Percentiles rank a stretch among this genome's conserved stretches.
Evolutionary conservation across 2,329 filamentous ascomycete species (phyloP).

Genomic region (Cladosporium sp.): DNA sequence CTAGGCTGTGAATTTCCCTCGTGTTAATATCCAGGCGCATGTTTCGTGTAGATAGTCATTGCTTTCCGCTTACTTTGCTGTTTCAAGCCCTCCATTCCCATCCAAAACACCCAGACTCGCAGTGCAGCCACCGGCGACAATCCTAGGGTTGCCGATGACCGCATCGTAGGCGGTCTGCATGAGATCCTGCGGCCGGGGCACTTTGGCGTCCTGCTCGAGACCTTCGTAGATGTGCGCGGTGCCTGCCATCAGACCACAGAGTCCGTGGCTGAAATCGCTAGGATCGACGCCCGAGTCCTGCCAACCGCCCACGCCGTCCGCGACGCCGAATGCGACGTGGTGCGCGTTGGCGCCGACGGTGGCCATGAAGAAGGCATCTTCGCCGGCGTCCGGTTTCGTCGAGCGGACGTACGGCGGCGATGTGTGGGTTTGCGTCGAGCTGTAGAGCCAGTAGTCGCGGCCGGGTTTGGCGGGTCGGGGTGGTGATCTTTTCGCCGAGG

Average conservation of each 20-base stretch:
- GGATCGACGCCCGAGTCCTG: conserved; percentile 88
- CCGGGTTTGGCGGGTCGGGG: conserved; percentile 46
- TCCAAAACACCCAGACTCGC: conserved; percentile 80
- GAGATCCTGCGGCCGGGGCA: conserved; percentile 55
- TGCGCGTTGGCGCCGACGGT: conserved; percentile 64
- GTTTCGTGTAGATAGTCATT: conserved; percentile 2
- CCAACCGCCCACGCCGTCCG: conserved; percentile 96
- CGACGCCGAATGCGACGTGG: conserved; percentile 78
- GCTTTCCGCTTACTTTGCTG: conserved; percentile 65
- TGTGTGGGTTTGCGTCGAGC: conserved; percentile 28
- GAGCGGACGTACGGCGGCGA: conserved; percentile 46
- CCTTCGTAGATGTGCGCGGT: conserved; percentile 40
- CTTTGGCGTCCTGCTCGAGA: conserved; percentile 20
- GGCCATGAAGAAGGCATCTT: conserved; percentile 93
- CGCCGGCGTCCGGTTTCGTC: conserved; percentile 67
- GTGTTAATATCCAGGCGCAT: neutral
- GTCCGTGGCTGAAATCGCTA: conserved; percentile 87
- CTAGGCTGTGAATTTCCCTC: conserved; percentile 51
- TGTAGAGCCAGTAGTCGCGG: conserved; percentile 37
- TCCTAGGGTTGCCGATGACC: conserved; percentile 67
- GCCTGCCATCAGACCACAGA: conserved; percentile 87
- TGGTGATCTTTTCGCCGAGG: conserved; percentile 31
- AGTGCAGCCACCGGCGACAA: conserved; percentile 84
- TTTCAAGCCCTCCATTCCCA: conserved; percentile 70
- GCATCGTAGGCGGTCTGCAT: conserved; percentile 82